phyloP scores from a whole-genome alignment of 2,329 filamentous ascomycete species.

The Paraphaeosphaeria sporulosa region DNA sequence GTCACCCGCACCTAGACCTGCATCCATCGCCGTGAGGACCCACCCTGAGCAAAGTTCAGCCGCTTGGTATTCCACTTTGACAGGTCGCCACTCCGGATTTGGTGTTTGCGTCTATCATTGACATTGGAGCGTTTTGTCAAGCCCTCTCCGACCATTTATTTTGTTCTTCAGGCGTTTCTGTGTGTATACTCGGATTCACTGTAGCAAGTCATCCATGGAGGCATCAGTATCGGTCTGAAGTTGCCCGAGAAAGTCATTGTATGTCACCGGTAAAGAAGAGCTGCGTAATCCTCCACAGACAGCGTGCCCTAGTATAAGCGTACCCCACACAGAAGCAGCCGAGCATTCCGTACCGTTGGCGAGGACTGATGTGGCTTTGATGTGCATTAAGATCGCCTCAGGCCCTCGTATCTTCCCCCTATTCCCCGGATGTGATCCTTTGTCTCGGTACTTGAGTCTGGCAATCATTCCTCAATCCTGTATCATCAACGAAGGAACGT shows the following conservation, averaged over 20 bases:
- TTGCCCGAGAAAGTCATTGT: background rate
- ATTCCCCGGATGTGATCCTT: background rate
- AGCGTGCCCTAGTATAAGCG: background rate
- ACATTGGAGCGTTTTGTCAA: background rate
- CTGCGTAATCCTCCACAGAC: background rate
- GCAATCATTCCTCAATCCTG: background rate
- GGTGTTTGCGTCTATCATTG: background rate
- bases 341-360: background rate
- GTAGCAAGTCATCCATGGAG: background rate
- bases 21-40: background rate
- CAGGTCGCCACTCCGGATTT: background rate
- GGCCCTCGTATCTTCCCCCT: background rate
- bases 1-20: slow-evolving; percentile 10
- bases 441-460: background rate
- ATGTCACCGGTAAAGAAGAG: background rate
- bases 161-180: background rate
- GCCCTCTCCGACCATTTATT: background rate
- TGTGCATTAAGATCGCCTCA: background rate
- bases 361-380: background rate
- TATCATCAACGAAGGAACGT: background rate
- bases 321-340: background rate
- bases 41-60: background rate
- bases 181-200: background rate
- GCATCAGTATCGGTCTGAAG: background rate
- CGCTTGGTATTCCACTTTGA: background rate